Conservation (phyloP, 2,329 filamentous ascomycete genomes). For the Diplodia seriata region DNA sequence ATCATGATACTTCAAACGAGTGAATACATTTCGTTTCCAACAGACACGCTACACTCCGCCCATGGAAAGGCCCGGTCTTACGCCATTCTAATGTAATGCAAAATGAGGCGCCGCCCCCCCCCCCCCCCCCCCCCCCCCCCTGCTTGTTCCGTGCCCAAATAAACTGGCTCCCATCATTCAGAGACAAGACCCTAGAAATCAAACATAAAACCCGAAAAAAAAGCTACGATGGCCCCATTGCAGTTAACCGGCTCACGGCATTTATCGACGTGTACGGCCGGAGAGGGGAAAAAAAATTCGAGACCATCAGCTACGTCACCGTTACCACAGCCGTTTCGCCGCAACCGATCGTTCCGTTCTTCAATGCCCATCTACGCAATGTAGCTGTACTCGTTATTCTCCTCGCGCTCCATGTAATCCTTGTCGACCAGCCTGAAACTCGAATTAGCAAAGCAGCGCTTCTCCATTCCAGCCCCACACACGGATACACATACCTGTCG, state of each 20-base stretch:
- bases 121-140: no score
- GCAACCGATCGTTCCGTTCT: not conserved
- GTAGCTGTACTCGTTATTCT: conserved; percentile 45
- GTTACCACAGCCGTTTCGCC: not conserved
- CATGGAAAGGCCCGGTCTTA: not conserved
- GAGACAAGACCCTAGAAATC: not conserved
- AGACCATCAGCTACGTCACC: not conserved
- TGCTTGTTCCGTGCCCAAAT: not conserved
- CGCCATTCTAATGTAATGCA: conserved; percentile 11
- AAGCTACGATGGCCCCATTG: not conserved
- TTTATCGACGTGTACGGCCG: not conserved
- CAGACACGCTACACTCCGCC: not conserved
- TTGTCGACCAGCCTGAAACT: conserved; percentile 46
- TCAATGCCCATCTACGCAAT: conserved; percentile 41
- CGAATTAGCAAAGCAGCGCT: conserved; percentile 4
- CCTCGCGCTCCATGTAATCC: conserved; percentile 34
- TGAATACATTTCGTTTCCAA: not conserved
- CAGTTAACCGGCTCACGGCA: not conserved
- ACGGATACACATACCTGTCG: conserved; percentile 72
- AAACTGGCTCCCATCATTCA: not conserved
- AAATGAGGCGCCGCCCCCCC: not conserved
- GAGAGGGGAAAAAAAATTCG: not conserved
- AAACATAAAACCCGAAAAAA: not conserved
- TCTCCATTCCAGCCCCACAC: not conserved
- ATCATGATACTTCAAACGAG: not conserved